A percentile compares a stretch with the other conserved stretches of the same genome.
phyloP scores from a whole-genome alignment of 208 protist genomes.

The Leishmania arabica region DNA sequence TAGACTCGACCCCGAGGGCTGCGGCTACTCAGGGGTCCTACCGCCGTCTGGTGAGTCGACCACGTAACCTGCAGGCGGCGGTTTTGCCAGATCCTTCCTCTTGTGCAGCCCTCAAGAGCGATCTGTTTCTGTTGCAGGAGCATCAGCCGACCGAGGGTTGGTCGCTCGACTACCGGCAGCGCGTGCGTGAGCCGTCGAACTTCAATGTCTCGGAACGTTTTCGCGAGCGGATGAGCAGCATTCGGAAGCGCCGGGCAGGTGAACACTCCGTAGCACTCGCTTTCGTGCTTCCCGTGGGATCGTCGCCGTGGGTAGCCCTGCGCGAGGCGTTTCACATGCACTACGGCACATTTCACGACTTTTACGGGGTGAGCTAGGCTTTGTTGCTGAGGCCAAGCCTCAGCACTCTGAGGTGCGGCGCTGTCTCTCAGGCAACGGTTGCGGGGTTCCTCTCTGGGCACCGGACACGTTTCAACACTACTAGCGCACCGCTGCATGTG shows the following conservation, averaged over 20 bases:
- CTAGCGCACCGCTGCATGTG: neutral
- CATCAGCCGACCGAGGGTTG: slow-evolving; percentile 38
- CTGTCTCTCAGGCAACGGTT: neutral
- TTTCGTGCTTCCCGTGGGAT: slow-evolving; percentile 46
- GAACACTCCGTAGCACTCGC: slow-evolving; percentile 56
- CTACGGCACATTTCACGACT: slow-evolving; percentile 66
- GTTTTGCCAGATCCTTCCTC: slow-evolving; percentile 74
- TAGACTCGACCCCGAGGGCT: neutral
- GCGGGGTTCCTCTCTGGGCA: neutral
- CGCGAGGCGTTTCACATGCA: slow-evolving; percentile 68
- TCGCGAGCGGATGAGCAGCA: slow-evolving; percentile 54
- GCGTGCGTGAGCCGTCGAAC: slow-evolving; percentile 73
- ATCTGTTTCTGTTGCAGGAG: slow-evolving; percentile 78
- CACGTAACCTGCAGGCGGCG: slow-evolving; percentile 43
- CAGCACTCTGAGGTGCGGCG: neutral
- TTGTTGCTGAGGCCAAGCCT: neutral
- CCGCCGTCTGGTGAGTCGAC: slow-evolving; percentile 55
- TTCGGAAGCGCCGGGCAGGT: slow-evolving; percentile 8
- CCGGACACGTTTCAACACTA: neutral
- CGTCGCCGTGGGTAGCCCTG: slow-evolving; percentile 65
- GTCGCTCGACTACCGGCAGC: slow-evolving; percentile 43
- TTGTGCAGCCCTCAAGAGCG: slow-evolving; percentile 70
- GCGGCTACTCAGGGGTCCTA: slow-evolving; percentile 23
- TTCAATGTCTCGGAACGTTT: slow-evolving; percentile 87
- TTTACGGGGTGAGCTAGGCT: slow-evolving; percentile 41